Percentiles rank a stretch among this genome's conserved stretches.
Evolutionary conservation across 1,284 basidiomycete species (phyloP).

Genomic region (Tilletiaria anomala): DNA sequence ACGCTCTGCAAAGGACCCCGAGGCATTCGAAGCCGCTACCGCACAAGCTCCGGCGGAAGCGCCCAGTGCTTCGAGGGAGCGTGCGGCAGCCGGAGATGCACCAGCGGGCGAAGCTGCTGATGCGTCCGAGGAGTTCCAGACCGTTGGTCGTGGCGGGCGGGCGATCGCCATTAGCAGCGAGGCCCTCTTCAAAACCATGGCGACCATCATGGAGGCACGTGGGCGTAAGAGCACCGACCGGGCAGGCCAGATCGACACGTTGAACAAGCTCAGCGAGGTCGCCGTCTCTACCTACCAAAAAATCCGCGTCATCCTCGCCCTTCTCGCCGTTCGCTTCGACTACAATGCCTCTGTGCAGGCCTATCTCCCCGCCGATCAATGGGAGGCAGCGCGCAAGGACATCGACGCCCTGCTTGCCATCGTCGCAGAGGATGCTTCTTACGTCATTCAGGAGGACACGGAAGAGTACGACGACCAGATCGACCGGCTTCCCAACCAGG

Average conservation of each 20-base stretch:
- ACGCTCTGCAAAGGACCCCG: conserved; percentile 54
- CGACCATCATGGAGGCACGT: conserved; percentile 80
- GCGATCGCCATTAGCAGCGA: conserved; percentile 70
- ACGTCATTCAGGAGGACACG: conserved; percentile 65
- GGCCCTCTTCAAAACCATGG: conserved; percentile 80
- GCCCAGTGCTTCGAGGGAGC: conserved; percentile 42
- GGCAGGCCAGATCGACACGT: conserved; percentile 77
- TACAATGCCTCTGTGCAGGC: conserved; percentile 76
- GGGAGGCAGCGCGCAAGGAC: conserved; percentile 73
- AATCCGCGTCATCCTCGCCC: conserved; percentile 81
- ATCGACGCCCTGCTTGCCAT: conserved; percentile 73
- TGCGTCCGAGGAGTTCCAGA: conserved; percentile 64
- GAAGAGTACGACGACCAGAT: conserved; percentile 83
- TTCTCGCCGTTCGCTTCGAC: conserved; percentile 91
- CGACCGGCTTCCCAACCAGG: conserved; percentile 61
- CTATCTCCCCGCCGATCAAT: conserved; percentile 83
- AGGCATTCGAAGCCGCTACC: conserved; percentile 39
- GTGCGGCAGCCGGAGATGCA: conserved; percentile 23
- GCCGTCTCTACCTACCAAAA: conserved; percentile 69
- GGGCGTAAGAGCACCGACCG: conserved; percentile 97
- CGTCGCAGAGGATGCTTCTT: conserved; percentile 56
- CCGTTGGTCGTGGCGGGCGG: conserved; percentile 81
- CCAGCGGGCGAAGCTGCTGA: conserved; percentile 43
- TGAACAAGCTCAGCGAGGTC: conserved; percentile 75
- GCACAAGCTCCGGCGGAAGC: conserved; percentile 45